Conservation (phyloP, 257 asterid species). For the Solanum piurae region DNA sequence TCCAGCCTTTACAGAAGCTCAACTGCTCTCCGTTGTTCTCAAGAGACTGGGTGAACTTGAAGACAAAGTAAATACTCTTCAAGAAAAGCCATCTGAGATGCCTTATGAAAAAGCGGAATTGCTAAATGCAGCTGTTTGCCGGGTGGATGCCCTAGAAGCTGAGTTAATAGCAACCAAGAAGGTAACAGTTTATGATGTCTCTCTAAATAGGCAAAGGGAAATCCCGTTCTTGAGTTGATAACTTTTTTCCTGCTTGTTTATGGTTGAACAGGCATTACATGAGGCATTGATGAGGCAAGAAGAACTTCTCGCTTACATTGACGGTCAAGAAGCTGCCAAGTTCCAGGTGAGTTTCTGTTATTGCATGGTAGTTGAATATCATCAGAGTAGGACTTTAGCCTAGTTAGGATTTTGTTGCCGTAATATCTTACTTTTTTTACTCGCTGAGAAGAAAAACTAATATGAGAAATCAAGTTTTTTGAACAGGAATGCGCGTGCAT, state of each 20-base stretch:
- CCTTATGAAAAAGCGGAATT: slow-evolving; percentile 90
- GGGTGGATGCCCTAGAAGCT: slow-evolving; percentile 97
- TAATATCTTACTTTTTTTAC: neutral
- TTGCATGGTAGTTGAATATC: neutral
- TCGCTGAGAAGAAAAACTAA: neutral
- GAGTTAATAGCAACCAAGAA: slow-evolving; percentile 92
- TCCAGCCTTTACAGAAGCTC: slow-evolving; percentile 70
- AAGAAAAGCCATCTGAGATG: slow-evolving; percentile 88
- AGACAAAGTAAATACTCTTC: slow-evolving; percentile 64
- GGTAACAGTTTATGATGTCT: slow-evolving; percentile 27
- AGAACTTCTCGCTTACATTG: slow-evolving; percentile 89
- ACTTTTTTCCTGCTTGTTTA: neutral
- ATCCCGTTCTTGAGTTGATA: neutral
- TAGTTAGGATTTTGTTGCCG: neutral
- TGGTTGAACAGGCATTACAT: slow-evolving; percentile 60
- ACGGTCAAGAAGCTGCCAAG: slow-evolving; percentile 73
- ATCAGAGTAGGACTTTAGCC: neutral
- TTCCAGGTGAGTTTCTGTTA: slow-evolving; percentile 39
- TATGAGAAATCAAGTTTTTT: neutral
- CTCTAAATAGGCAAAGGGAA: neutral
- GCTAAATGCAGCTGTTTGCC: slow-evolving; percentile 89
- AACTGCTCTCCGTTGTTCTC: slow-evolving; percentile 60
- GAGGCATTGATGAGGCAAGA: slow-evolving; percentile 97
- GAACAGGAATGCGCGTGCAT: neutral
- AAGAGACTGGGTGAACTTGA: slow-evolving; percentile 86